Base-by-base conservation (phyloP, 2,329 filamentous ascomycete species). In the Hymenoscyphus linearis region DNA sequence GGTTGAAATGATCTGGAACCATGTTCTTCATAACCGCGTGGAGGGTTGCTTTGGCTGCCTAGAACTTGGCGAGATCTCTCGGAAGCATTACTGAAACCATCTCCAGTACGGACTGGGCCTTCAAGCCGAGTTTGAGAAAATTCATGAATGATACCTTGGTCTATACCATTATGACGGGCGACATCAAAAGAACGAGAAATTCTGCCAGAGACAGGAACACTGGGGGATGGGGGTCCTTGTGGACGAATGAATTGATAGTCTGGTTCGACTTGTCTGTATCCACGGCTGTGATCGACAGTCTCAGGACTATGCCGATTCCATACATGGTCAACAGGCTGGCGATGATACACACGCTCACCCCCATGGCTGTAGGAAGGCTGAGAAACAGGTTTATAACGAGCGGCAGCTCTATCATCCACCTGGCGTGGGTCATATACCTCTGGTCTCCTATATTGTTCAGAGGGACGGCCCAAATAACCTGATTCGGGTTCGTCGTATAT, bases 51-150 rank as follows among this genome's bases (percentile, higher is more conserved):
- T 60, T 62, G 62, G 60, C 47, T 40, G 57, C 54, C 61, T 65
- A 55, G 27, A 40, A 57, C 60, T 31, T 64, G 66, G 60, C 40
- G 57, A 64, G 60, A 55, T 63, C 64, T 65, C 55, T 68, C 66
- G 65, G 64, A 57, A 61, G 64, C 34, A 60, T 62, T 53, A 66
- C 47, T 60, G 36, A 65, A 65, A 27, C 62, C 61, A 69, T 67
- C 58, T 60, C 62, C 66, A 62, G 64, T 52, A 47, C 57, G 63
- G 26, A 61, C 52, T 16, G 62, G 57, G 25, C 62, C 57, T 59
- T 68, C 66, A 67, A 68, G 62, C 52, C 64, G 64, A 69, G 69
- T 69, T 60, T 72, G 68, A 68, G 69, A 71, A 62, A 69, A 68
- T 65, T 61, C 65, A 60, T 70, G 63, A 68, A 69, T 62, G 57